Evolutionary conservation across 495 filamentous ascomycete genomes (phyloP).

Genomic region (Opeltia flavorubescens): DNA sequence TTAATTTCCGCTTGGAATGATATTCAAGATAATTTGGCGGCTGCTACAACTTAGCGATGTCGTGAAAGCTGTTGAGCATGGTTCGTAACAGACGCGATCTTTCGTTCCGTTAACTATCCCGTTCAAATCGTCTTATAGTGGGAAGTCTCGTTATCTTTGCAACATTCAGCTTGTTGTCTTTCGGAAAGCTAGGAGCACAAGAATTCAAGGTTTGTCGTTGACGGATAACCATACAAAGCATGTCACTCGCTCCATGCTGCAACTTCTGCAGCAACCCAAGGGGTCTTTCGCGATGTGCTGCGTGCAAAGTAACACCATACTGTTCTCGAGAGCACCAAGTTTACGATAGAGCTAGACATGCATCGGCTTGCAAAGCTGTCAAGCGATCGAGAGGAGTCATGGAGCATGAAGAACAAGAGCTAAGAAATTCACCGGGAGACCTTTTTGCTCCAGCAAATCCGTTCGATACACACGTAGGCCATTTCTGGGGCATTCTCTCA

Average conservation of each 20-base stretch:
- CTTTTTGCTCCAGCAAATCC: slow-evolving; percentile 18
- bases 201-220: too few species aligned
- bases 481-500: slow-evolving; percentile 22
- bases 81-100: too few species aligned
- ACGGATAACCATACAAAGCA: too few species aligned
- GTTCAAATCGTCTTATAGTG: too few species aligned
- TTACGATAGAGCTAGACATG: not conserved
- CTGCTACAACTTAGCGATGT: too few species aligned
- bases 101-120: too few species aligned
- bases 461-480: slow-evolving; percentile 22
- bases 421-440: slow-evolving; percentile 20
- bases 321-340: not conserved
- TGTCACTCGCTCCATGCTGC: not conserved
- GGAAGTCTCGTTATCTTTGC: too few species aligned
- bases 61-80: too few species aligned
- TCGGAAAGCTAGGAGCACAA: too few species aligned
- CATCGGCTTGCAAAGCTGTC: not conserved
- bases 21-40: too few species aligned
- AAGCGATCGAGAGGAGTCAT: not conserved
- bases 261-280: not conserved
- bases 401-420: slow-evolving; percentile 17
- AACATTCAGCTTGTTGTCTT: too few species aligned
- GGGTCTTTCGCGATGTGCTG: not conserved
- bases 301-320: not conserved
- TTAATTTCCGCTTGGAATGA: too few species aligned